Conservation (phyloP, 768 basidiomycete species). For the Agaricus sinodeliciosus region DNA sequence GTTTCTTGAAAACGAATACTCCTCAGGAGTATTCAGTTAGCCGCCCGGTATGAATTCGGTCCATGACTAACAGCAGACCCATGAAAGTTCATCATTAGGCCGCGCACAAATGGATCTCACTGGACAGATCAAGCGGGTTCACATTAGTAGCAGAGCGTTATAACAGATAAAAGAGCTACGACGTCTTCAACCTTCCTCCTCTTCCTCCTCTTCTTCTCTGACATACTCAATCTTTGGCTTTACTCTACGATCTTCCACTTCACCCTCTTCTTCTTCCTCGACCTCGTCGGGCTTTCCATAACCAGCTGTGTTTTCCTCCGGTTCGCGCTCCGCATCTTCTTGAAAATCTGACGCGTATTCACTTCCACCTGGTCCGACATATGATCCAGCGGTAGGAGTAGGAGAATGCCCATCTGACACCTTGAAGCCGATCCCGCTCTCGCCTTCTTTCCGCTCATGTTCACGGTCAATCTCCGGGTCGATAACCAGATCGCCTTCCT, state of each 20-base stretch:
- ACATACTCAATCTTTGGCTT: conserved; percentile 1
- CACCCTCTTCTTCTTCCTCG: conserved; percentile 21
- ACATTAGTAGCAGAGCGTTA: neutral
- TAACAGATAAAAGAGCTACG: neutral
- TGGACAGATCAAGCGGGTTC: neutral
- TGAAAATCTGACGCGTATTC: conserved; percentile 23
- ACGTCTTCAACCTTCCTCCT: conserved; percentile 2
- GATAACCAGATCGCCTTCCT: neutral
- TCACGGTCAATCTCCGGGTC: conserved; percentile 9
- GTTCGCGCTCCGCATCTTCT: conserved; percentile 49
- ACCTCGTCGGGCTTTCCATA: conserved; percentile 25
- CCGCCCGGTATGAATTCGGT: neutral
- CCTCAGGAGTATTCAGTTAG: neutral
- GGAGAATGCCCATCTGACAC: conserved; percentile 29
- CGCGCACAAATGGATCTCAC: neutral
- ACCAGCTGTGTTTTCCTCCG: conserved; percentile 36
- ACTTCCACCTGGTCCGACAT: conserved; percentile 22
- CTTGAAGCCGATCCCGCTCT: conserved; percentile 25
- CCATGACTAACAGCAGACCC: neutral
- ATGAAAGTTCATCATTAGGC: neutral
- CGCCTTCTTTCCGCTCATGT: conserved; percentile 9
- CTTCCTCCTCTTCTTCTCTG: conserved; percentile 7
- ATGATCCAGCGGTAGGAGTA: conserved; percentile 44
- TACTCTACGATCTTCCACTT: conserved; percentile 1
- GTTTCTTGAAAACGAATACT: neutral